Evolutionary conservation across 192 early-diverging fungal species (phyloP).

Genomic region (Umbelopsis isabellina): DNA sequence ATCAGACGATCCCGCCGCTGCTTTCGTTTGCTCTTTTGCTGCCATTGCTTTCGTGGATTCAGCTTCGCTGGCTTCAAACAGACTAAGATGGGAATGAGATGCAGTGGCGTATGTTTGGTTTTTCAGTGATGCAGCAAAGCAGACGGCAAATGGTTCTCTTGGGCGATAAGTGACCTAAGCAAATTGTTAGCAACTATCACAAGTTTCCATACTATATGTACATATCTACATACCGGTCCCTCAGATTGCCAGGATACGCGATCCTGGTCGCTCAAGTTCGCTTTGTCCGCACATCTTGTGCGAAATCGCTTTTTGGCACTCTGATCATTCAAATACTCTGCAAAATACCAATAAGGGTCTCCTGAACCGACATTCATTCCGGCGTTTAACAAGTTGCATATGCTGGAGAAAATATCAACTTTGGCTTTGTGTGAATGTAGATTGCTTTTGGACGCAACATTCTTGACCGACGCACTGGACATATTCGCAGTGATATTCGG

Average conservation of each 20-base stretch:
- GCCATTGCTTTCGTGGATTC: neutral
- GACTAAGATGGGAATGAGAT: slow-evolving; percentile 29
- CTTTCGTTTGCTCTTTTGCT: neutral
- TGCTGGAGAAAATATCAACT: slow-evolving; percentile 60
- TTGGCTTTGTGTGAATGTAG: slow-evolving; percentile 46
- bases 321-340: slow-evolving; percentile 48
- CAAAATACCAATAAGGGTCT: slow-evolving; percentile 57
- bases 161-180: neutral
- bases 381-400: slow-evolving; percentile 57
- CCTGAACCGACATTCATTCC: slow-evolving; percentile 48
- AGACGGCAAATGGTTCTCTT: slow-evolving; percentile 23
- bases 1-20: neutral
- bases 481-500: neutral
- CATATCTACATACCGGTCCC: neutral
- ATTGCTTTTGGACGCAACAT: slow-evolving; percentile 31
- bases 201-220: neutral
- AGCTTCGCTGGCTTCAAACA: slow-evolving; percentile 37
- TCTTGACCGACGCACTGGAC: slow-evolving; percentile 30
- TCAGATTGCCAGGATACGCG: slow-evolving; percentile 6
- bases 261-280: slow-evolving; percentile 14
- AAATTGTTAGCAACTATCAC: neutral
- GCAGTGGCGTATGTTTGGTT: slow-evolving; percentile 18
- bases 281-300: neutral
- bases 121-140: slow-evolving; percentile 28
- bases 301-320: slow-evolving; percentile 47